Evolutionary conservation across 805 yeast genomes (phyloP).

Genomic region (Debaryomyces castellii): DNA sequence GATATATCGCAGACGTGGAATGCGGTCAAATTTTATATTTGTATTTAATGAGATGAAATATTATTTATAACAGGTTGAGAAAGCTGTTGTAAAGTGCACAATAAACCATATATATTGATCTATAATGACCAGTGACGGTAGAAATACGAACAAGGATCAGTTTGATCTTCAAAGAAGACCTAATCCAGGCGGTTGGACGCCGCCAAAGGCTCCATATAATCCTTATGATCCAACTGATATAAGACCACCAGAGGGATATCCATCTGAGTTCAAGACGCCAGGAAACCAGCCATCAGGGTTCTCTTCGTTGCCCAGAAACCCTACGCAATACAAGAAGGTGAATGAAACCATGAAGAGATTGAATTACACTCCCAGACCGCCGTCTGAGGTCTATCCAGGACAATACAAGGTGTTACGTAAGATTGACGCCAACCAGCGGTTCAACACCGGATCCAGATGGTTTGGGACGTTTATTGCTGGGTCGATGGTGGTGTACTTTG

Average conservation of each 20-base stretch:
- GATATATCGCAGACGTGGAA: not conserved
- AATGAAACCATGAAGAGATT: conserved; percentile 72
- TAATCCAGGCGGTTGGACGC: conserved; percentile 77
- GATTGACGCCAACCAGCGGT: conserved; percentile 50
- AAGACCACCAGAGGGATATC: conserved; percentile 83
- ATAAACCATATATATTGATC: not conserved
- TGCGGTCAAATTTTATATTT: not conserved
- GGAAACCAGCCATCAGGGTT: conserved; percentile 56
- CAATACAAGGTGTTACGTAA: conserved; percentile 69
- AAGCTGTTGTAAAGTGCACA: not conserved
- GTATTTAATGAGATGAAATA: not conserved
- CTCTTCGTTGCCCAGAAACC: conserved; percentile 60
- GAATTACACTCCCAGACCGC: conserved; percentile 77
- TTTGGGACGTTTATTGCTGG: conserved; percentile 52
- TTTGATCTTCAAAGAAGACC: conserved; percentile 57
- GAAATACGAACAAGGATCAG: not conserved
- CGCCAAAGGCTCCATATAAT: conserved; percentile 81
- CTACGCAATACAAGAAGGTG: conserved; percentile 65
- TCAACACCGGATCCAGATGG: conserved; percentile 60
- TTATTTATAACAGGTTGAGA: not conserved
- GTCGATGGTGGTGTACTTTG: conserved; percentile 53
- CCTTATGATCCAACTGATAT: conserved; percentile 78
- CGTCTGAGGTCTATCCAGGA: conserved; percentile 72
- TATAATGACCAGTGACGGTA: conserved; percentile 1
- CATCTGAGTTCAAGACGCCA: conserved; percentile 74